Evolutionary conservation across 2,329 filamentous ascomycete genomes (phyloP), one percentile per base, ranked within the genome.

Genomic region (Emmonsiellopsis sp.): DNA sequence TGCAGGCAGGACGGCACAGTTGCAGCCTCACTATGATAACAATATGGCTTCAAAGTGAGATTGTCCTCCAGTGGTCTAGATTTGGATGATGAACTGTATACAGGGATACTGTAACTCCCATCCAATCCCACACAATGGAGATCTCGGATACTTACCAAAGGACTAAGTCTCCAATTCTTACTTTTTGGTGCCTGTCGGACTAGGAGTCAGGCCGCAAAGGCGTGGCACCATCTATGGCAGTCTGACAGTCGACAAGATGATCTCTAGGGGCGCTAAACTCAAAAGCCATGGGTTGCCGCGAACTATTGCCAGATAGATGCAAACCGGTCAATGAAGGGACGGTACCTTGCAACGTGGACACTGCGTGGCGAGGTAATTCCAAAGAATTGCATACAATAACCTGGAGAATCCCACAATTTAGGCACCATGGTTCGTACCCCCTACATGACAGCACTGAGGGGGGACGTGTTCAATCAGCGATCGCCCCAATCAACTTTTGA

Each of bases 201-300:
- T 40, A 36, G 10, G 46, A 39, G 14, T 49, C 34, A 39, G 34
- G 46, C 34, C 34, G 14, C 34, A 32, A 49, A 49, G 34, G 34
- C 46, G 46, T 49, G 46, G 46, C 46, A 49, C 46, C 46, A 49
- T 49, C 46, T 39, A 49, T 21, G 46, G 6, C 46, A 40, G 14
- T 49, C 34, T 40, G 17, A 39, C 34, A 49, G 27, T 33, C 39
- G 34, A 49, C 46, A 49, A 39, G 34, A 36, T 40, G 37, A 21
- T 40, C 39, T 49, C 34, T 36, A 21, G 39, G 46, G 39, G 34
- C 46, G 21, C 46, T 49, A 49, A 32, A 31, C 46, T 17, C 46
- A 21, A 39, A 49, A 10, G 17, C 46, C 10, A 13, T 40, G 34
- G 46, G 46, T 27, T 49, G 46, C 33, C 46, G 46, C 34, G 46